Conservation (phyloP, 2,329 filamentous ascomycete species). For the Phyllosticta citriasiana region DNA sequence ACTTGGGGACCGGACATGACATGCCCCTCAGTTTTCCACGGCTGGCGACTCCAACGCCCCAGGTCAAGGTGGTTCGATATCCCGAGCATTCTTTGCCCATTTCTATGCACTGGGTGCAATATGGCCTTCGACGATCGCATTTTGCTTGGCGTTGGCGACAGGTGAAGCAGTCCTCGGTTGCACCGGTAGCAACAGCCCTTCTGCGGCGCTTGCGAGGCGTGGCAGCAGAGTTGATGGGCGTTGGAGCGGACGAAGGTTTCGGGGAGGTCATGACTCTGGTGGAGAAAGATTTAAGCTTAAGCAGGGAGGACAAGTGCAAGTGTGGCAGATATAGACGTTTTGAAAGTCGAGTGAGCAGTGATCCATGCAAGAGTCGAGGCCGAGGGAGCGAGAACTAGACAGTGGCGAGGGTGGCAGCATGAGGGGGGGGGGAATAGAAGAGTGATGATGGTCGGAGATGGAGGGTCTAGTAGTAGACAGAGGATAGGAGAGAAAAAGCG, state of each 20-base stretch:
- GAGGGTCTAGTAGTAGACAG: not conserved
- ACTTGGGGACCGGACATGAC: conserved; percentile 55
- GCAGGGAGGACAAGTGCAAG: not conserved
- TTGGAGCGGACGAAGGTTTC: not conserved
- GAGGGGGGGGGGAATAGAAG: not conserved
- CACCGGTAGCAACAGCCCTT: conserved; percentile 78
- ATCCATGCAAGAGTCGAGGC: not conserved
- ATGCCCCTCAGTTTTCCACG: conserved; percentile 87
- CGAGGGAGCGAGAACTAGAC: not conserved
- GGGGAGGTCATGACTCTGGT: not conserved
- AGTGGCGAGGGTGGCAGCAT: not conserved
- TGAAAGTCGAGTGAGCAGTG: not conserved
- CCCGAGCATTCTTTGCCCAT: conserved; percentile 87
- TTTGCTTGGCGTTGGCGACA: conserved; percentile 75
- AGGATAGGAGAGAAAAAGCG: not conserved
- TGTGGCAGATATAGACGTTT: not conserved
- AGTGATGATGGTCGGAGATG: not conserved
- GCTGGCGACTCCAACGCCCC: conserved; percentile 92
- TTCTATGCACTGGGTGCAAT: conserved; percentile 90
- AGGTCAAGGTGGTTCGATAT: conserved; percentile 93
- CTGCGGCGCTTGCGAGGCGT: conserved; percentile 59
- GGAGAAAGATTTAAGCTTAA: not conserved
- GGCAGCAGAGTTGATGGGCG: not conserved
- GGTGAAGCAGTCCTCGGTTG: conserved; percentile 89
- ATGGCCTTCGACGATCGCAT: conserved; percentile 85